Evolutionary conservation across 768 basidiomycete species (phyloP), one percentile per base, ranked within the genome.

Genomic region (Lentinula sp.): DNA sequence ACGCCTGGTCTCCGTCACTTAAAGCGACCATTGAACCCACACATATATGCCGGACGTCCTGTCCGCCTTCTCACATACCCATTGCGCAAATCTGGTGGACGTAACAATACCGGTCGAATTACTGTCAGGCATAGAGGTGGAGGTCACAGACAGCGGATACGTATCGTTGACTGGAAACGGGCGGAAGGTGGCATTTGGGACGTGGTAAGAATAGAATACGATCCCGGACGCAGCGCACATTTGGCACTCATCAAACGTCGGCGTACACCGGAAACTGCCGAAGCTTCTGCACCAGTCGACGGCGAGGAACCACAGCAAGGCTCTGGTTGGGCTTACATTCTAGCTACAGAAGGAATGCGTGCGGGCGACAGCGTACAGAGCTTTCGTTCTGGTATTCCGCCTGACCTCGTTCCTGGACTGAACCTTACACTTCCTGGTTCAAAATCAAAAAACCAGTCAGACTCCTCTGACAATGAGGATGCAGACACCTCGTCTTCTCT

Each of bases 171-270:
- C 73, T 98, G 96, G 68, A 75, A 78, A 71, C 83, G 97, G 58
- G 74, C 76, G n/a, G 86, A 87, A 62, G 78, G 84, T 1, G 96
- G 96, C 8, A 75, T 87, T 39, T 91, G 92, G 68, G 91, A 95
- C 65, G 94, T 98, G 49, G 82, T 95, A 3, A 84, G 97, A 51
- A 92, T 99, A 65, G 97, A 98, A 75, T 99, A 96, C 69, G 97
- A 98, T 77, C 97, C 97, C 0, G 91, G 91, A 4, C 82, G 97
- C 48, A 91, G 88, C 39, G 93, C 92, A 6, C 97, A 99, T 71
- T 96, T 99, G 69, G 96, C 97, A 2, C 82, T 99, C 62, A 70
- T 98, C 69, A 80, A 80, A 69, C 87, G 84, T 69, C 78, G 50
- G 21, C 45, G 87, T 54, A 77, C 85, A 65, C 71, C 79, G 3